phyloP scores from a whole-genome alignment of 2,329 filamentous ascomycete genomes.

The Fusarium denticulatum region DNA sequence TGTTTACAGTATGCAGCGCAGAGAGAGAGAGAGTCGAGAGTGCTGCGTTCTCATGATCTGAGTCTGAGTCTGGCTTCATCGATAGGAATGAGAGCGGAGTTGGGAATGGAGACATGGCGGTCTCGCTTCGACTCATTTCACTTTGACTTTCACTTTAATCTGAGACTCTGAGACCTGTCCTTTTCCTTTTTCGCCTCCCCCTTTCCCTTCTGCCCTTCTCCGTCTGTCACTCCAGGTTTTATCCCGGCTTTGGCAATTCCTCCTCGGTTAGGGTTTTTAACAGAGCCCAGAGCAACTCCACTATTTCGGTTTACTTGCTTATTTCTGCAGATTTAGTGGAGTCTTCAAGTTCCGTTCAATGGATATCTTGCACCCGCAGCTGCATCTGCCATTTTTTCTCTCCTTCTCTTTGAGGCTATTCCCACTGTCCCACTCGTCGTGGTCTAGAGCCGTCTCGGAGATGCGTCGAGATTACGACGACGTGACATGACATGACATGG shows the following conservation, averaged over 20 bases:
- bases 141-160: neutral
- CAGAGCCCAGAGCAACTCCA: constrained; percentile 15
- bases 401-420: constrained; percentile 21
- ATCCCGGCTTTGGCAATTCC: constrained; percentile 16
- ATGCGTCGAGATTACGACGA: constrained; percentile 18
- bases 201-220: constrained; percentile 17
- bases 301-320: constrained; percentile 28
- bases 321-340: constrained; percentile 15
- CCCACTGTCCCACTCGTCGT: constrained; percentile 15
- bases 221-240: constrained; percentile 20
- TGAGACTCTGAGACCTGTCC: neutral
- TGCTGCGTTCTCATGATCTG: neutral
- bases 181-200: constrained; percentile 18
- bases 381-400: constrained; percentile 3
- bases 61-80: neutral
- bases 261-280: constrained; percentile 19
- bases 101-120: constrained; percentile 18
- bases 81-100: constrained; percentile 16
- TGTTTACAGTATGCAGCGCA: neutral
- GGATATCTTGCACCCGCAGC: neutral
- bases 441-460: neutral
- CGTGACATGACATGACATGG: constrained; percentile 16
- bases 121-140: neutral
- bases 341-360: neutral
- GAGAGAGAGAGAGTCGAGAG: neutral